These are phyloP conservation scores for Backusella macrospora DNA, from an alignment of 192 early-diverging fungal genomes.

Conservation along the genomic window DNA sequence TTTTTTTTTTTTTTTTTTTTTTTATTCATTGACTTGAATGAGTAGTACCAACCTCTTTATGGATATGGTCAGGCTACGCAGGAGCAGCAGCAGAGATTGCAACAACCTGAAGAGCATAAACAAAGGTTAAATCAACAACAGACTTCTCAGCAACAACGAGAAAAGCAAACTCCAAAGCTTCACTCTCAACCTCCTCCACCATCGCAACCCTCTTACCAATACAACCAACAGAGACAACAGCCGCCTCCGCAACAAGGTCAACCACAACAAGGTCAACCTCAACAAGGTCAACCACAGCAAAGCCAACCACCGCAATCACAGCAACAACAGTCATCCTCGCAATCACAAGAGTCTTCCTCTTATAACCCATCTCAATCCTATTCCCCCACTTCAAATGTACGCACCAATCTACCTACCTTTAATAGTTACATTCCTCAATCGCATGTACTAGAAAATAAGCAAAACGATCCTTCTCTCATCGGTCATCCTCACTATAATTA, in stretches of 20 bases:
- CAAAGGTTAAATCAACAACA: background rate
- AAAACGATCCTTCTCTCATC: conserved; percentile 4
- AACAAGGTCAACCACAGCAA: background rate
- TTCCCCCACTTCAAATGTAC: conserved; percentile 12
- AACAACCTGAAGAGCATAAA: background rate
- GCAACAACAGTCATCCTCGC: background rate
- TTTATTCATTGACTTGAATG: background rate
- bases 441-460: background rate
- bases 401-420: background rate
- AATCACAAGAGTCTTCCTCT: conserved; percentile 3
- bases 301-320: background rate
- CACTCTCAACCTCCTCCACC: background rate
- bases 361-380: conserved; percentile 9
- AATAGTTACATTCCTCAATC: conserved; percentile 15
- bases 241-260: background rate
- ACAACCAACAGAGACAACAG: background rate
- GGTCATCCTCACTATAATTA: conserved; percentile 19
- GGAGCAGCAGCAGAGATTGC: background rate
- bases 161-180: background rate
- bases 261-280: background rate
- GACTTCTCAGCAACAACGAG: background rate
- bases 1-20: background rate
- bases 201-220: background rate
- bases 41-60: conserved; percentile 21
- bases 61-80: conserved; percentile 7